A percentile compares a stretch with the other conserved stretches of the same genome.
These are phyloP conservation scores for Cladosporium austrohemisphaericum DNA, from an alignment of 2,329 filamentous ascomycete genomes.

Conservation along the genomic window DNA sequence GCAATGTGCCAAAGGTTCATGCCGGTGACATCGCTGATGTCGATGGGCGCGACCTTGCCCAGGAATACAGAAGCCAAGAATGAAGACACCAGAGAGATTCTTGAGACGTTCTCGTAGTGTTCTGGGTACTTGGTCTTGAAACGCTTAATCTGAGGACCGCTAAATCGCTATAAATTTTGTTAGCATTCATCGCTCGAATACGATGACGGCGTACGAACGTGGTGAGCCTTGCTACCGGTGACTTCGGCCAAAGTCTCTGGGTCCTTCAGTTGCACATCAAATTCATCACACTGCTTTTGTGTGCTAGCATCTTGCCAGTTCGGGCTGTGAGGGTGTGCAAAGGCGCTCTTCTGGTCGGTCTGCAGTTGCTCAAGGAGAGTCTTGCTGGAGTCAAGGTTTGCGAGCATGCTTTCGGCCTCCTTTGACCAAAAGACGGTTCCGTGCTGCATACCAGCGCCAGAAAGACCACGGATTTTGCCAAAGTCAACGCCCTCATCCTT, in stretches of 20 bases:
- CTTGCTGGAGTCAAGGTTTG: constrained; percentile 55
- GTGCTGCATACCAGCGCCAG: constrained; percentile 94
- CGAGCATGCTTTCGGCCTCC: constrained; percentile 63
- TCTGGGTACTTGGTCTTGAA: constrained; percentile 76
- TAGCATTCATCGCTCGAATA: background rate
- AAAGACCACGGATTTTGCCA: constrained; percentile 71
- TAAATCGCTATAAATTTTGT: constrained; percentile 67
- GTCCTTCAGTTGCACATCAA: constrained; percentile 68
- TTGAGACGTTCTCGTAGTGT: constrained; percentile 73
- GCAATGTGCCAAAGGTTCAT: constrained; percentile 96
- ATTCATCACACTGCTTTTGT: constrained; percentile 83
- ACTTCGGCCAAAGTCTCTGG: constrained; percentile 67
- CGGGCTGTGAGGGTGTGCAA: constrained; percentile 82
- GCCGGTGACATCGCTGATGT: constrained; percentile 90
- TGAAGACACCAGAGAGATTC: constrained; percentile 91
- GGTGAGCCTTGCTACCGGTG: constrained; percentile 91
- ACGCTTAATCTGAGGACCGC: constrained; percentile 91
- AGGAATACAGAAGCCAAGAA: constrained; percentile 90
- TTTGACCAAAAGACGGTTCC: constrained; percentile 91
- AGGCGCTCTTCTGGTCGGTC: constrained; percentile 51
- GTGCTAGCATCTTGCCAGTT: constrained; percentile 99
- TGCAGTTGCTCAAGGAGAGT: constrained; percentile 69
- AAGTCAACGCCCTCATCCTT: constrained; percentile 68
- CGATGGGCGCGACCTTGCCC: constrained; percentile 79
- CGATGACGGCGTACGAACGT: constrained; percentile 54